phyloP scores from a whole-genome alignment of 2,329 filamentous ascomycete genomes.

The Lachnellula arida region DNA sequence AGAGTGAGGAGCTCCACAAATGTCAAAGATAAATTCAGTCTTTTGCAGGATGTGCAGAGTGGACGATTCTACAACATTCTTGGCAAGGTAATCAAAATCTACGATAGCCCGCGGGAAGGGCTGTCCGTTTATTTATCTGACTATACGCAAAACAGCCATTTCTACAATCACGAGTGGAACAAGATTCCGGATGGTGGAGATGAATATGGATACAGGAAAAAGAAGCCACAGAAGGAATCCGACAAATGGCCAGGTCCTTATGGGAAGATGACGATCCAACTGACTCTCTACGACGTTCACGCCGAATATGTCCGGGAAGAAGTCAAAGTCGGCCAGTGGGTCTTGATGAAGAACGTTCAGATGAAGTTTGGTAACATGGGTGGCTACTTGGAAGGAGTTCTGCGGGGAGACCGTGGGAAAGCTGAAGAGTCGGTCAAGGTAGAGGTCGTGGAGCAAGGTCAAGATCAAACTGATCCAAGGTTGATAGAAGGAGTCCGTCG shows the following conservation, averaged over 20 bases:
- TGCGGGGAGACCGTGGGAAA: constrained; percentile 55
- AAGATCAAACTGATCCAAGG: constrained; percentile 41
- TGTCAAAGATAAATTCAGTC: constrained; percentile 52
- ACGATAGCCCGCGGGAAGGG: constrained; percentile 40
- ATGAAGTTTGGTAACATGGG: constrained; percentile 53
- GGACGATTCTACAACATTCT: constrained; percentile 61
- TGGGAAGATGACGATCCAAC: constrained; percentile 65
- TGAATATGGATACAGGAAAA: constrained; percentile 48
- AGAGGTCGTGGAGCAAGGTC: constrained; percentile 42
- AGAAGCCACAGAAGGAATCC: constrained; percentile 26
- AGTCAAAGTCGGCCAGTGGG: constrained; percentile 55
- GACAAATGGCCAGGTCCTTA: constrained; percentile 65
- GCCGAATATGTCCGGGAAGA: constrained; percentile 50
- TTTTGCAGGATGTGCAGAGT: constrained; percentile 58
- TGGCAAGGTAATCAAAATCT: constrained; percentile 63
- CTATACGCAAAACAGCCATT: constrained; percentile 66
- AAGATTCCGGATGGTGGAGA: constrained; percentile 36
- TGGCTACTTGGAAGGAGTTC: constrained; percentile 62
- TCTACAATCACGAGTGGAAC: constrained; percentile 45
- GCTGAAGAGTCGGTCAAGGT: constrained; percentile 54
- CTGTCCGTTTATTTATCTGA: constrained; percentile 69
- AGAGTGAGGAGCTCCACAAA: constrained; percentile 39
- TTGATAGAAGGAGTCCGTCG: constrained; percentile 57
- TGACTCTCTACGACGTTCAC: constrained; percentile 69
- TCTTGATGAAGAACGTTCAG: constrained; percentile 68